Conservation (phyloP, 495 filamentous ascomycete genomes). For the Aspergillus olivimuriae region DNA sequence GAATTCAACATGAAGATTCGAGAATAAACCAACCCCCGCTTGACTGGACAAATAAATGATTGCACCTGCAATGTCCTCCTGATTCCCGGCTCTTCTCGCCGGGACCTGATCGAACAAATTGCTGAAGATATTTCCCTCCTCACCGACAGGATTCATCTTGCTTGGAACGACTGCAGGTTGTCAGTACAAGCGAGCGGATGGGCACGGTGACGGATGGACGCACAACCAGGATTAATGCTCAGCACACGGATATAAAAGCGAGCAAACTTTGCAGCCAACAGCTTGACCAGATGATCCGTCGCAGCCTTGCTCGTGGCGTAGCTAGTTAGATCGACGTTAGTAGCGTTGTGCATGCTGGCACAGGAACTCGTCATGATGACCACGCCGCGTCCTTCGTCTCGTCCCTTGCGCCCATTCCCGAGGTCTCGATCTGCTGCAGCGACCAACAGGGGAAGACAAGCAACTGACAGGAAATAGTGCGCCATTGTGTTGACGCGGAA, state of each 20-base stretch:
- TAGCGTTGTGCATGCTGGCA: conserved; percentile 43
- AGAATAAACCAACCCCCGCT: no score
- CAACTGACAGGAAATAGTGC: conserved; percentile 39
- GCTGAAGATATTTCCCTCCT: conserved; percentile 37
- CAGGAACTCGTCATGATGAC: conserved; percentile 37
- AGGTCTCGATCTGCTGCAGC: conserved; percentile 19
- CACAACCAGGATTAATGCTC: conserved; percentile 43
- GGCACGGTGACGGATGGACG: background rate
- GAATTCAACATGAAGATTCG: no score
- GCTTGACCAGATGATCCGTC: conserved; percentile 37
- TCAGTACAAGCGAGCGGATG: background rate
- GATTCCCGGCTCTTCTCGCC: conserved; percentile 30
- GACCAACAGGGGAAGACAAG: conserved; percentile 31
- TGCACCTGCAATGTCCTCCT: conserved; percentile 35
- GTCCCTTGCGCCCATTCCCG: conserved; percentile 12
- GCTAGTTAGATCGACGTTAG: conserved; percentile 41
- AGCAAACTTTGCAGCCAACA: conserved; percentile 36
- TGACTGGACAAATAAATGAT: conserved; percentile 35
- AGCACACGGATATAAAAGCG: conserved; percentile 38
- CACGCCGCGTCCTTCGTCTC: conserved; percentile 34
- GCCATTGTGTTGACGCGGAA: conserved; percentile 39
- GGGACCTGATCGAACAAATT: conserved; percentile 38
- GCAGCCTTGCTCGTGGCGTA: conserved; percentile 42
- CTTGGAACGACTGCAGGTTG: conserved; percentile 34
- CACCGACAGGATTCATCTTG: conserved; percentile 42